Evolutionary conservation across 2,329 filamentous ascomycete species (phyloP), one percentile per base, ranked within the genome.

Genomic region (Pyrenophora teres): DNA sequence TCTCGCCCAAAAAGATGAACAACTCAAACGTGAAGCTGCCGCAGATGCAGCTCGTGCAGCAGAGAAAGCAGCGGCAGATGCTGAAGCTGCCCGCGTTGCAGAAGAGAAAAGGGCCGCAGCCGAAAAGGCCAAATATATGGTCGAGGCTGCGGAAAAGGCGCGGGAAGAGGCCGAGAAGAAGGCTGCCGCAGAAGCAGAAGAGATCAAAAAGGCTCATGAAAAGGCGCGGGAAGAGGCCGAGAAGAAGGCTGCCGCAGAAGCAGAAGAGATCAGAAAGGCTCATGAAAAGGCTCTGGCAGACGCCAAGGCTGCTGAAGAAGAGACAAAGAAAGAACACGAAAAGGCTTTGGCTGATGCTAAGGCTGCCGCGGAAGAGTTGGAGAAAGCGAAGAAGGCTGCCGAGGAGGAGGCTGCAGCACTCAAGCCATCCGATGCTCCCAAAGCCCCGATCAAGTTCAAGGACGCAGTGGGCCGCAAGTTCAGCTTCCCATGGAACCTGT

Each of bases 361-460:
- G 43, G 72, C 70, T 25, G 80, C 59, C 54, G 75, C 66, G 65
- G 77, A 80, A 3, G 75, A 71, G 41, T 69, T 74, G 3, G 74
- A 74, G 8, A 79, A 81, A 57, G 76, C 77, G 10, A 78, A 79
- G 49, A 76, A 77, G 58, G 78, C 76, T 37, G 72, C 76, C 6
- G 78, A 80, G 53, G 77, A 76, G 43, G 78, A 79, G 55, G 72
- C 73, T 8, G 71, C 72, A 3, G 65, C 63, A 41, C 52, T 67
- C 37, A 76, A 74, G 40, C 81, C 63, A 53, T 76, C 80, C 2
- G 79, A 83, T n/a, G 78, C 80, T 60, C 89, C 63, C 12, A 64
- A 62, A 40, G 44, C 52, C 12, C 63, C 68, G 1, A 68, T 70
- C 52, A 67, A 64, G 37, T 68, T 70, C 60, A 68, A 66, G 39